Conservation (phyloP, 2,329 filamentous ascomycete genomes). For the Xylogone sp. region DNA sequence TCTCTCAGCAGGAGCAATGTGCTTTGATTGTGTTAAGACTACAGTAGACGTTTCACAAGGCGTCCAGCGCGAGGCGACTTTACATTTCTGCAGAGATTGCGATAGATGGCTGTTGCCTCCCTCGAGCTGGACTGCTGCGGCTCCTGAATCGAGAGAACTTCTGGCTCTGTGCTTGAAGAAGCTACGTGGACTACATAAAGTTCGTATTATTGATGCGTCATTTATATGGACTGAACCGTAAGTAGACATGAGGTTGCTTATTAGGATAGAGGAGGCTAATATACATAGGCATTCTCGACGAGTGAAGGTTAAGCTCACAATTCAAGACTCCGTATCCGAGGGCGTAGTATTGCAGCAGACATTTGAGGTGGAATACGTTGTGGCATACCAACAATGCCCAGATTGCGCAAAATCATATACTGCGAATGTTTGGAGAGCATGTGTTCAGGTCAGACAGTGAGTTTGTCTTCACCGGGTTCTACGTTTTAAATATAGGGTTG, state of each 20-base stretch:
- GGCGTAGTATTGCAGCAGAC: conserved; percentile 78
- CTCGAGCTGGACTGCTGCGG: conserved; percentile 77
- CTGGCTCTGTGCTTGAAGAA: conserved; percentile 89
- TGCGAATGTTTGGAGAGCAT: conserved; percentile 90
- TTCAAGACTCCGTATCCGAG: conserved; percentile 67
- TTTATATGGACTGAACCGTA: conserved; percentile 96
- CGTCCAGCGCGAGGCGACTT: conserved; percentile 83
- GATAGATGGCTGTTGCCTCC: conserved; percentile 91
- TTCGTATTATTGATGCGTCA: conserved; percentile 89
- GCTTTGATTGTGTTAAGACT: conserved; percentile 93
- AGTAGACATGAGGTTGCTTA: neutral
- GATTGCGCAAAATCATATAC: conserved; percentile 97
- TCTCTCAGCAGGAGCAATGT: conserved; percentile 78
- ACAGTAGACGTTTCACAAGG: conserved; percentile 90
- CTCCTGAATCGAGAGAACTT: conserved; percentile 85
- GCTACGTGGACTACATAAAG: conserved; percentile 79
- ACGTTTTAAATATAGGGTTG: conserved; percentile 10
- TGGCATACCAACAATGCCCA: conserved; percentile 88
- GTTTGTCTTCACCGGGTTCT: no score
- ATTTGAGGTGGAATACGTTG: conserved; percentile 91
- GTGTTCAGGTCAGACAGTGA: conserved; percentile 85
- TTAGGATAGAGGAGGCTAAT: neutral
- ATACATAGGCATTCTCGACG: conserved; percentile 68
- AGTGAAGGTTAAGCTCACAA: conserved; percentile 91
- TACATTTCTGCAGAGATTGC: conserved; percentile 93